Base-by-base conservation (phyloP, 1,284 basidiomycete genomes). In the Malassezia brasiliensis region DNA sequence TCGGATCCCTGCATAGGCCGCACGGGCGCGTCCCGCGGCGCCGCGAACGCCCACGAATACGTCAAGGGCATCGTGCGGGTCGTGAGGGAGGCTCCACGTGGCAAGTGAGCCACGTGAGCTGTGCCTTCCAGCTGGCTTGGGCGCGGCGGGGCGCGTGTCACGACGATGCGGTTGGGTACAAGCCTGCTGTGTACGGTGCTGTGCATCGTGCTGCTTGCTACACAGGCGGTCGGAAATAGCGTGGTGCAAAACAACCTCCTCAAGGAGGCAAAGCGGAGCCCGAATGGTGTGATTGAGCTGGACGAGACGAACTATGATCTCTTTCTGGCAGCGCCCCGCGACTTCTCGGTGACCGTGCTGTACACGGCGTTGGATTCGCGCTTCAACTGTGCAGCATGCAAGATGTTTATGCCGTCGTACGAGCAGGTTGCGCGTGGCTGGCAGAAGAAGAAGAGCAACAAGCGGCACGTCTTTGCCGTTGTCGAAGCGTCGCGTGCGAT, bases 131-230 rank as follows among this genome's bases (percentile, higher is more conserved):
- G 9, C 12, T 22, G 19, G 20, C 20, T 40, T 20, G 20, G 39
- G 20, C 39, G 19, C 7, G 25, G 25, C 12, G 10, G 10, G 7
- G 39, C 3, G 25, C 20, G 12, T 12, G 25, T 2, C 12, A 31
- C 39, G 48, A 56, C 53, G 47, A 56, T 56, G 53, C 50, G 34
- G 37, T 11, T 46, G n/a, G 37, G 30, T 20, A 47, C 48, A 25
- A 40, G 9, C 34, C 31, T 50, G 39, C 15, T 56, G 31, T 44
- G 42, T n/a, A 48, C 44, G 42, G 25, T 51, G 17, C n/a, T 34
- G 22, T 17, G 19, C 8, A 22, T 55, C 14, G 5, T 45, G 12
- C n/a, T 42, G 17, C 32, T 48, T 17, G 8, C 44, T 9, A 19
- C 20, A 9, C 30, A 37, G 9, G 17, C 17, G 30, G 40, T n/a